Percentiles rank a stretch among this genome's conserved stretches.
phyloP scores from a whole-genome alignment of 371 early-diverging fungal species.

The Zancudomyces culisetae region DNA sequence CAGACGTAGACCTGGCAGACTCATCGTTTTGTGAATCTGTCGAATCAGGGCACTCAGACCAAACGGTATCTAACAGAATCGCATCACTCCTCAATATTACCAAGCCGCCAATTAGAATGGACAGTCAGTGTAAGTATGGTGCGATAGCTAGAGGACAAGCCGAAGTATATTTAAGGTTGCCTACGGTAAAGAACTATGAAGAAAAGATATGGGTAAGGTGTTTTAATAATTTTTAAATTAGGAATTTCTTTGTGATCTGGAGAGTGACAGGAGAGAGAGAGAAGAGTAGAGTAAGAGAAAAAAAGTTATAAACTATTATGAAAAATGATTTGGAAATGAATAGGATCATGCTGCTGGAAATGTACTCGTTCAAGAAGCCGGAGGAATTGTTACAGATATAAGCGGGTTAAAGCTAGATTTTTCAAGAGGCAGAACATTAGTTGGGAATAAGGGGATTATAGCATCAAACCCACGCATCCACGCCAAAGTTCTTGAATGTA shows the following conservation, averaged over 20 bases:
- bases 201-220: constrained; percentile 88
- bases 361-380: constrained; percentile 81
- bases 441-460: constrained; percentile 70
- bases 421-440: constrained; percentile 62
- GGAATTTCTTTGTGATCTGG: background rate
- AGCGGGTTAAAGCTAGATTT: constrained; percentile 74
- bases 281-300: too few relatives aligned
- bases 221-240: too few relatives aligned
- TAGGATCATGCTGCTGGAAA: constrained; percentile 28
- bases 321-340: too few relatives aligned
- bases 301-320: too few relatives aligned
- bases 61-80: constrained; percentile 57
- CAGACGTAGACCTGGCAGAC: constrained; percentile 28
- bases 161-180: constrained; percentile 76
- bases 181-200: constrained; percentile 52
- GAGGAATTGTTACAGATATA: constrained; percentile 75
- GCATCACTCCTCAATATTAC: constrained; percentile 53
- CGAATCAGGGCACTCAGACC: constrained; percentile 80
- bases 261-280: too few relatives aligned
- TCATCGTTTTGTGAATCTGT: constrained; percentile 88
- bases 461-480: constrained; percentile 53
- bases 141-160: constrained; percentile 74
- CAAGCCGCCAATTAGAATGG: constrained; percentile 64
- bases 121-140: constrained; percentile 88
- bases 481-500: constrained; percentile 27